Percentiles rank a stretch among this genome's conserved stretches.
These are phyloP conservation scores for Amyloporia xantha DNA, from an alignment of 768 basidiomycete genomes.

Conservation along the genomic window DNA sequence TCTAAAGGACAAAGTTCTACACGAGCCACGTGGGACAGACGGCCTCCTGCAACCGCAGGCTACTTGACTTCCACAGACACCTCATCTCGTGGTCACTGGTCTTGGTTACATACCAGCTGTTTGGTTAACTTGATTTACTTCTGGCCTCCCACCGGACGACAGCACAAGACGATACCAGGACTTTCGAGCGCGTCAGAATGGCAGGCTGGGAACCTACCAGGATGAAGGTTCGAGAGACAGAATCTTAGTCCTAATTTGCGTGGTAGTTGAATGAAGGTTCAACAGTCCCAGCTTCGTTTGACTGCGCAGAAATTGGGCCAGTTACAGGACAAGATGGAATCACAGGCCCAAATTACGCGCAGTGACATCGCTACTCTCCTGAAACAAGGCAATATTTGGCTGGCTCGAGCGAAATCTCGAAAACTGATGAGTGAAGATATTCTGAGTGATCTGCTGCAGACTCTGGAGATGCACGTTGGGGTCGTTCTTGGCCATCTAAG, in stretches of 20 bases:
- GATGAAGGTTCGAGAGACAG: slow-evolving; percentile 25
- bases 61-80: too few species aligned
- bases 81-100: too few species aligned
- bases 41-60: too few species aligned
- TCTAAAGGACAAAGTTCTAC: too few species aligned
- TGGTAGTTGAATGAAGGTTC: not conserved
- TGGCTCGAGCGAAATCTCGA: slow-evolving; percentile 71
- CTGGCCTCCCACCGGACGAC: too few species aligned
- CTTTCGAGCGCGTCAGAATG: too few species aligned
- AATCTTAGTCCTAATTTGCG: not conserved
- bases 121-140: too few species aligned
- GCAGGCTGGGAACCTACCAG: slow-evolving; percentile 26
- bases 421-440: slow-evolving; percentile 58
- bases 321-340: slow-evolving; percentile 62
- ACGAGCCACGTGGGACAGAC: too few species aligned
- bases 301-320: slow-evolving; percentile 63
- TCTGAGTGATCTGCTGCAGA: slow-evolving; percentile 54
- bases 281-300: slow-evolving; percentile 56
- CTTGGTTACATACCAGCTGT: too few species aligned
- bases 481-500: slow-evolving; percentile 49
- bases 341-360: slow-evolving; percentile 53
- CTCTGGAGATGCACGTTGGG: slow-evolving; percentile 62
- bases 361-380: slow-evolving; percentile 64
- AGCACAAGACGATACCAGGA: too few species aligned
- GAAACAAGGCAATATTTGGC: slow-evolving; percentile 48